These are phyloP conservation scores for Penicillium parvum DNA, from an alignment of 495 filamentous ascomycete genomes.

Conservation along the genomic window DNA sequence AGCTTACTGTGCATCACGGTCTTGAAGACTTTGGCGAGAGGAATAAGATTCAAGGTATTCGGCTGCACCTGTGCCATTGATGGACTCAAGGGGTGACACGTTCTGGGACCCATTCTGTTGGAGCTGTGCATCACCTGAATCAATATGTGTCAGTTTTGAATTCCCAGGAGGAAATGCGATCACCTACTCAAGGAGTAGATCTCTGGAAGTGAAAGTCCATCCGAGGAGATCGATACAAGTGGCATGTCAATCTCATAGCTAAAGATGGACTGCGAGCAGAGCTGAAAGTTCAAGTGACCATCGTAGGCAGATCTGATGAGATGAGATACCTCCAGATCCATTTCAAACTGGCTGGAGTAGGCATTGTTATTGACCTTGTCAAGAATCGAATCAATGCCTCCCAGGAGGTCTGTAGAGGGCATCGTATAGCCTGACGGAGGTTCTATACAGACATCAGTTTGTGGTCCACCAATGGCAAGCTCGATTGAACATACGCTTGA, in stretches of 20 bases:
- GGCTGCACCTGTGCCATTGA: conserved; percentile 32
- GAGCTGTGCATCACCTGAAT: conserved; percentile 19
- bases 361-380: conserved; percentile 28
- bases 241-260: conserved; percentile 17
- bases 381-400: conserved; percentile 40
- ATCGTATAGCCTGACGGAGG: conserved; percentile 54
- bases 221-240: conserved; percentile 33
- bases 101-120: conserved; percentile 5
- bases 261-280: conserved; percentile 30
- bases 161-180: neutral
- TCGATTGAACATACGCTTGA: conserved; percentile 42
- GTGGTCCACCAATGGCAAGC: no score
- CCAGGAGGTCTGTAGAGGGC: conserved; percentile 47
- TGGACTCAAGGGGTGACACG: conserved; percentile 27
- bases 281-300: conserved; percentile 38
- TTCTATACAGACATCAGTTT: no score
- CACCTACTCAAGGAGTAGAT: conserved; percentile 28
- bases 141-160: neutral
- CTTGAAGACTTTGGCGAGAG: conserved; percentile 22
- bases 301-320: conserved; percentile 45
- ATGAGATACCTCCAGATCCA: conserved; percentile 40
- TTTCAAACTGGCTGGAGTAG: conserved; percentile 48
- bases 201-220: conserved; percentile 33
- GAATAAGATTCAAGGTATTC: conserved; percentile 21
- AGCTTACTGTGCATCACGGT: conserved; percentile 37